Evolutionary conservation across 192 early-diverging fungal species (phyloP), one percentile per base, ranked within the genome.

Genomic region (Piromyces sp.): DNA sequence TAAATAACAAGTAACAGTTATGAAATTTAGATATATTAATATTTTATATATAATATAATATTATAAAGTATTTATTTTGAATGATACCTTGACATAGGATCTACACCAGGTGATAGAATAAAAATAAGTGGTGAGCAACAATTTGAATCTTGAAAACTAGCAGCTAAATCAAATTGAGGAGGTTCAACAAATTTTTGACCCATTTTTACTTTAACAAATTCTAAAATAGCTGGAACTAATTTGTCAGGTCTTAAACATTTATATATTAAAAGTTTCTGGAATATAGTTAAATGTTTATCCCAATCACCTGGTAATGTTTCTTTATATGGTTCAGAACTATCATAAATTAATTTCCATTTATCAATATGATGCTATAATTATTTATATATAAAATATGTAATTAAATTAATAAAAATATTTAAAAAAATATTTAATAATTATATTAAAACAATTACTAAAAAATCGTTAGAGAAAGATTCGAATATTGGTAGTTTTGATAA

Each of bases 121-220:
- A 92, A 92, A 29, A 92, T 88, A n/a, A 92, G 83, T 12, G 90
- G 88, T 12, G 86, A 84, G 30, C 86, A 83, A 80, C 88, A 83
- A 81, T 83, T 92, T 15, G 90, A 89, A 81, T 92, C 90, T 31
- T 92, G 89, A 81, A 84, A 92, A 87, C 89, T 91, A 58, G 86
- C 90, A 6, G 85, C 86, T 38, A 92, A 81, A 82, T 92, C 89
- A 84, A 92, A 92, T 30, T 88, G 89, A 6, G 90, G 90, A 29
- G 90, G 90, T 83, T 92, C 90, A 79, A 92, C 91, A 83, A 92
- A 92, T 83, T 91, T 92, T 78, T 92, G 90, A 2, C 90, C 90
- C 40, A 92, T 81, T 81, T 92, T 92, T 30, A 89, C 80, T 79
- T 87, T 89, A n/a, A 92, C 89, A 86, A 91, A 92, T 16, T 90